Percentiles rank a stretch among this genome's conserved stretches.
These are phyloP conservation scores for Orychophragmus violaceus DNA, from an alignment of 345 rosid genomes.

Conservation along the genomic window DNA sequence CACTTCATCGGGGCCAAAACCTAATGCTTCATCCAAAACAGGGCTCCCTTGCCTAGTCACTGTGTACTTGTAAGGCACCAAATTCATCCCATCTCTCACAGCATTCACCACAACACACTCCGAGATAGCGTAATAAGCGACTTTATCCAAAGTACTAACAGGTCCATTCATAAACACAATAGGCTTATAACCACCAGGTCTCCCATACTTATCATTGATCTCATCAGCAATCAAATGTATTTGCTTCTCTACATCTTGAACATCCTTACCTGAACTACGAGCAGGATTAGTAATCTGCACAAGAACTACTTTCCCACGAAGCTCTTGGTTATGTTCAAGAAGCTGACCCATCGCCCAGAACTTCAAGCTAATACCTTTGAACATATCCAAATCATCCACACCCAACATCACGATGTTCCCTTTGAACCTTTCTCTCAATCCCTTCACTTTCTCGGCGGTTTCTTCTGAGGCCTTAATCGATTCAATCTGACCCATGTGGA, in stretches of 20 bases:
- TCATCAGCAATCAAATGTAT: slow-evolving; percentile 34
- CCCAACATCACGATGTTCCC: slow-evolving; percentile 58
- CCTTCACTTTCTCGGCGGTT: slow-evolving; percentile 41
- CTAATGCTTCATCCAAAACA: slow-evolving; percentile 48
- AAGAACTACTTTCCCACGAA: slow-evolving; percentile 55
- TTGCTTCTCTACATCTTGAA: slow-evolving; percentile 53
- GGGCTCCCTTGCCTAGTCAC: slow-evolving; percentile 69
- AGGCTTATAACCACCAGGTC: slow-evolving; percentile 57
- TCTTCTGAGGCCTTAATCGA: slow-evolving; percentile 36
- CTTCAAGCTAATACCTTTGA: slow-evolving; percentile 72
- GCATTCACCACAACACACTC: slow-evolving; percentile 76
- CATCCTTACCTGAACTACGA: slow-evolving; percentile 69
- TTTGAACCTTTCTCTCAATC: slow-evolving; percentile 45
- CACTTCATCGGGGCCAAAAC: slow-evolving; percentile 31
- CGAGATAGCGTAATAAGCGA: slow-evolving; percentile 58
- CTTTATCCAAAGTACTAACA: slow-evolving; percentile 56
- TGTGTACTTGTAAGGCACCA: slow-evolving; percentile 75
- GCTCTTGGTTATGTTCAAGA: slow-evolving; percentile 36
- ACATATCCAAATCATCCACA: slow-evolving; percentile 76
- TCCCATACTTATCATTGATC: slow-evolving; percentile 48
- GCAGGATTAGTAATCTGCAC: slow-evolving; percentile 82
- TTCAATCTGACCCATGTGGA: slow-evolving; percentile 68
- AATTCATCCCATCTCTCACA: slow-evolving; percentile 87
- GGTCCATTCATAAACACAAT: slow-evolving; percentile 50
- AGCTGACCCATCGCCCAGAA: slow-evolving; percentile 63